Conservation (phyloP, 257 asterid genomes). For the Eucommia ulmoides region DNA sequence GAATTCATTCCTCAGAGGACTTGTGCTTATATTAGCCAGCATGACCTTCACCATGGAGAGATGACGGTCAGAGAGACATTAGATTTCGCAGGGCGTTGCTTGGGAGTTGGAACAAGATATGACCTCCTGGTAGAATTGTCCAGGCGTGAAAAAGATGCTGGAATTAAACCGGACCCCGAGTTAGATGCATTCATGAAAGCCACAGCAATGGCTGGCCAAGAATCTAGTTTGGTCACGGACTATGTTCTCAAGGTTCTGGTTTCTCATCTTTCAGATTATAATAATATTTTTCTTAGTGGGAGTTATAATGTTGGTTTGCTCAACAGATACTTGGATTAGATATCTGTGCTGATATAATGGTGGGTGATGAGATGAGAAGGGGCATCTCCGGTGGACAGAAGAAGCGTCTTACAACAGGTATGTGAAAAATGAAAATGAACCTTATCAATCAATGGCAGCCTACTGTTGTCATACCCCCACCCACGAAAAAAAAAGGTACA, state of each 20-base stretch:
- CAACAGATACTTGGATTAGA: conserved; percentile 86
- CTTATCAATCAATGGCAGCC: neutral
- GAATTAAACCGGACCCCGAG: neutral
- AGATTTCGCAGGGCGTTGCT: neutral
- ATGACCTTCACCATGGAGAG: conserved; percentile 3
- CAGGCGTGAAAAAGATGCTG: neutral
- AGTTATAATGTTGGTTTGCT: neutral
- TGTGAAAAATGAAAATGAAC: neutral
- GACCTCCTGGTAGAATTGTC: conserved; percentile 1
- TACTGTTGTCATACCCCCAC: neutral
- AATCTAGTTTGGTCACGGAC: conserved; percentile 2
- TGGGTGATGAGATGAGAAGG: conserved; percentile 84
- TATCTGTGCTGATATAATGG: conserved; percentile 81
- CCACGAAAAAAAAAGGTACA: too few species aligned
- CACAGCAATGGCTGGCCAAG: neutral
- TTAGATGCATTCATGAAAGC: conserved; percentile 3
- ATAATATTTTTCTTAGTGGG: neutral
- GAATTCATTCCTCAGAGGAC: conserved; percentile 3
- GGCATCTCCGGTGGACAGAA: conserved; percentile 98
- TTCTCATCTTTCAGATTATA: neutral
- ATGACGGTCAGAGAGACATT: neutral
- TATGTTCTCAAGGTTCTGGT: conserved; percentile 4
- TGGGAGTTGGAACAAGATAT: conserved; percentile 3
- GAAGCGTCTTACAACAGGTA: conserved; percentile 90
- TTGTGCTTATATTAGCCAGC: neutral